Evolutionary conservation across 306 rosid genomes (phyloP).

Genomic region (Acacia melanoxylon): DNA sequence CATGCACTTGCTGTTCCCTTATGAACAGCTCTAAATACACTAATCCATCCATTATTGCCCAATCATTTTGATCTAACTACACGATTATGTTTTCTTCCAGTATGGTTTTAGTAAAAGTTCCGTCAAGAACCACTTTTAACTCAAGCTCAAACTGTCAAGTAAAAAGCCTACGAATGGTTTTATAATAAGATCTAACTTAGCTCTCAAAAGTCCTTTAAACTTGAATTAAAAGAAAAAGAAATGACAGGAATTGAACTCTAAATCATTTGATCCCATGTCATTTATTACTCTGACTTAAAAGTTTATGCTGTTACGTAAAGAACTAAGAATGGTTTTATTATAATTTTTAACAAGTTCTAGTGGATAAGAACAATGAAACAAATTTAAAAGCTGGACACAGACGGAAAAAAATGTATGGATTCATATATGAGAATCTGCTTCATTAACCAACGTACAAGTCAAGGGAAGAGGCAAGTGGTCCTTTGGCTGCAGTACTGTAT

Average conservation of each 20-base stretch:
- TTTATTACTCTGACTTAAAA: background rate
- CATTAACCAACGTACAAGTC: slow-evolving; percentile 41
- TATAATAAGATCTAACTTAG: background rate
- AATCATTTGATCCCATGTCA: background rate
- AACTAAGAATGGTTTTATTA: background rate
- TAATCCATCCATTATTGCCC: slow-evolving; percentile 12
- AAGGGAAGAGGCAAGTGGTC: slow-evolving; percentile 45
- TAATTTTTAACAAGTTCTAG: background rate
- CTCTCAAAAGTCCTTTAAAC: background rate
- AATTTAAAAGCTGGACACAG: slow-evolving; percentile 21
- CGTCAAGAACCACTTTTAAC: background rate
- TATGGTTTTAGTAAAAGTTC: slow-evolving; percentile 12
- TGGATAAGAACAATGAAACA: slow-evolving; percentile 31
- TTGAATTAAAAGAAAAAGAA: background rate
- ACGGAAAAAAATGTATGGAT: slow-evolving; percentile 19
- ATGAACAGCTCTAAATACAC: slow-evolving; percentile 16
- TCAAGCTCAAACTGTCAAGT: background rate
- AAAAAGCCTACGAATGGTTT: background rate
- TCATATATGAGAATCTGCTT: slow-evolving; percentile 38
- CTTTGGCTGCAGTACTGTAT: slow-evolving; percentile 32
- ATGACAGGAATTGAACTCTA: background rate
- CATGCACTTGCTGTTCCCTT: slow-evolving; percentile 37
- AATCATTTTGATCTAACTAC: slow-evolving; percentile 19
- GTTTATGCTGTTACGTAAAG: background rate
- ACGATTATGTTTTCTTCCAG: slow-evolving; percentile 4